A percentile compares a stretch with the other conserved stretches of the same genome.
phyloP scores from a whole-genome alignment of 495 filamentous ascomycete species.

The Daldinia childiae region DNA sequence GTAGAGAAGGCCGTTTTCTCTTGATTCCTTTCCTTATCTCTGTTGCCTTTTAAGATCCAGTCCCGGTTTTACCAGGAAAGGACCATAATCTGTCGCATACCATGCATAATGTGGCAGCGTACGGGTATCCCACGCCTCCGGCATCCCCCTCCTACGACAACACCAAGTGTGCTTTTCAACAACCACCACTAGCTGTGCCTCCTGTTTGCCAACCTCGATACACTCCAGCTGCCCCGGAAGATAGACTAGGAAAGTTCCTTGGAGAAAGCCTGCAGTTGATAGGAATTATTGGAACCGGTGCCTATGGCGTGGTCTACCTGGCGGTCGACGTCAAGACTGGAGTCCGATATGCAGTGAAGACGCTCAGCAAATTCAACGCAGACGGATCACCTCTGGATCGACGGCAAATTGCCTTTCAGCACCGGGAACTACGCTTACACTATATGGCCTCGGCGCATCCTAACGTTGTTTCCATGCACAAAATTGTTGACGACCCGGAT shows the following conservation, averaged over 20 bases:
- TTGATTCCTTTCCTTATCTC: slow-evolving; percentile 44
- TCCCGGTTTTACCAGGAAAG: slow-evolving; percentile 39
- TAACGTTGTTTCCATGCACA: slow-evolving; percentile 92
- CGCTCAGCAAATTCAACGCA: slow-evolving; percentile 82
- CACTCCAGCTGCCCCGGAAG: slow-evolving; percentile 70
- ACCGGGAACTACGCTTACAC: slow-evolving; percentile 91
- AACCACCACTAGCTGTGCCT: slow-evolving; percentile 49
- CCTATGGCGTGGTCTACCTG: slow-evolving; percentile 96
- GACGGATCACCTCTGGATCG: slow-evolving; percentile 79
- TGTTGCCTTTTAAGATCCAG: slow-evolving; percentile 35
- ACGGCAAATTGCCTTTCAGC: slow-evolving; percentile 89
- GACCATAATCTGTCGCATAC: slow-evolving; percentile 48
- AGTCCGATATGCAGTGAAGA: slow-evolving; percentile 92
- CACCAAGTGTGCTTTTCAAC: slow-evolving; percentile 51
- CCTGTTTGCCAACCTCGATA: slow-evolving; percentile 48
- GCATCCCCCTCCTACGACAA: slow-evolving; percentile 60
- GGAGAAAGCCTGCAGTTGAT: slow-evolving; percentile 85
- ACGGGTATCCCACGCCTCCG: slow-evolving; percentile 63
- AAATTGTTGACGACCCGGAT: slow-evolving; percentile 91
- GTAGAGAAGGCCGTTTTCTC: slow-evolving; percentile 46
- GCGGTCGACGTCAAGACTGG: slow-evolving; percentile 87
- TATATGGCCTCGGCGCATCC: slow-evolving; percentile 86
- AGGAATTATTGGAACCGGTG: slow-evolving; percentile 88
- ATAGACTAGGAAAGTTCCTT: slow-evolving; percentile 84
- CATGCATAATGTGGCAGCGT: slow-evolving; percentile 65